Conservation (phyloP, 1,284 basidiomycete genomes). For the Lentinula novae-zelandiae region DNA sequence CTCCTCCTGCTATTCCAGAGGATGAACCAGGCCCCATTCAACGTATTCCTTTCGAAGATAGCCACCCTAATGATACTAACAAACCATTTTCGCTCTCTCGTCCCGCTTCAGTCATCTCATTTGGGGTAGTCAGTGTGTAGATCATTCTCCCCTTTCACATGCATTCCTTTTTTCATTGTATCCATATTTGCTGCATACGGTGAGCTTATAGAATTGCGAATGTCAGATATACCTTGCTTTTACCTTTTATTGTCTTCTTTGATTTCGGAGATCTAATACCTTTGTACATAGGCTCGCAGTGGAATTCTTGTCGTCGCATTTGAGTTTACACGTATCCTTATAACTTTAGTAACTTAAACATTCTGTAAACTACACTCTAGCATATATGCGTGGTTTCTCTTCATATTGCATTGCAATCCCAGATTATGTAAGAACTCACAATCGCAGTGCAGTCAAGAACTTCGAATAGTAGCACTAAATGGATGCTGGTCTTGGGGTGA, state of each 20-base stretch:
- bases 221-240: neutral
- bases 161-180: neutral
- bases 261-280: neutral
- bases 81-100: slow-evolving; percentile 38
- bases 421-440: neutral
- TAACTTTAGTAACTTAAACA: neutral
- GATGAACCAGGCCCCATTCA: neutral
- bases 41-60: neutral
- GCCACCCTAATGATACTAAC: slow-evolving; percentile 5
- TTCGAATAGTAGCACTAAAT: no score
- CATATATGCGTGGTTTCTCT: neutral
- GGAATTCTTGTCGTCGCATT: neutral
- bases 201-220: neutral
- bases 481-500: no score
- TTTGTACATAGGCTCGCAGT: neutral
- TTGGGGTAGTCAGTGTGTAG: slow-evolving; percentile 39
- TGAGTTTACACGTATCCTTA: slow-evolving; percentile 1
- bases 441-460: no score
- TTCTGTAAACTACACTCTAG: neutral
- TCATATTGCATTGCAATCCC: neutral
- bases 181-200: neutral
- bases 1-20: neutral
- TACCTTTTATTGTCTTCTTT: neutral
- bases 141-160: slow-evolving; percentile 8
- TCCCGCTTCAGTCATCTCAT: slow-evolving; percentile 41